A percentile compares a stretch with the other conserved stretches of the same genome.
phyloP scores from a whole-genome alignment of 2,329 filamentous ascomycete genomes.

The Coniochaeta sp. region DNA sequence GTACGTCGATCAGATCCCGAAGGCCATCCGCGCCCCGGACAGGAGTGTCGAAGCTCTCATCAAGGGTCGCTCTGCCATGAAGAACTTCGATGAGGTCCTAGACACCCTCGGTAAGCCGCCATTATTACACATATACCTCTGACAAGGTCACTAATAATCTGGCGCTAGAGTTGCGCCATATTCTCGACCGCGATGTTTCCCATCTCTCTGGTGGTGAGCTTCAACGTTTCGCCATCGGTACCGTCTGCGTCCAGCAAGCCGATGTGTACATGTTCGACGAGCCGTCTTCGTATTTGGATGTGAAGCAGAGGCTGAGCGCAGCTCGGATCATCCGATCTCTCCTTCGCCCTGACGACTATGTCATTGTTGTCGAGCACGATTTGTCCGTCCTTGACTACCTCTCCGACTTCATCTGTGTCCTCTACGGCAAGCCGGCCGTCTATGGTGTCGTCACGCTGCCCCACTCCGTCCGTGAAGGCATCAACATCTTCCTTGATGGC shows the following conservation, averaged over 20 bases:
- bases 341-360: constrained; percentile 81
- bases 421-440: constrained; percentile 90
- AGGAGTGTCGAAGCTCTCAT: constrained; percentile 76
- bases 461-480: constrained; percentile 93
- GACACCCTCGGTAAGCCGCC: constrained; percentile 54
- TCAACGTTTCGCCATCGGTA: constrained; percentile 94
- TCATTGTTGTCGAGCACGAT: constrained; percentile 99
- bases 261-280: constrained; percentile 99
- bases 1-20: constrained; percentile 97
- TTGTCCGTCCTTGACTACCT: constrained; percentile 97
- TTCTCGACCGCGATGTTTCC: constrained; percentile 84
- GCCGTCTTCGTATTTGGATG: constrained; percentile 97
- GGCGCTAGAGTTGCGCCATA: constrained; percentile 66
- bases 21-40: constrained; percentile 74
- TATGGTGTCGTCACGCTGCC: constrained; percentile 98
- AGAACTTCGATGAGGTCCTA: constrained; percentile 74
- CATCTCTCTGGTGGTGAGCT: constrained; percentile 94
- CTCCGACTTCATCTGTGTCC: constrained; percentile 95
- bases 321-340: constrained; percentile 89
- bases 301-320: constrained; percentile 94
- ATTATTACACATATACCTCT: constrained; percentile 23
- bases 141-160: constrained; percentile 4
- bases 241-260: constrained; percentile 90
- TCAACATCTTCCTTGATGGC: constrained; percentile 96
- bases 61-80: constrained; percentile 65